Percentiles rank a stretch among this genome's conserved stretches.
Conservation (phyloP, 2,329 filamentous ascomycete species). For the Ampelomyces quisqualis region DNA sequence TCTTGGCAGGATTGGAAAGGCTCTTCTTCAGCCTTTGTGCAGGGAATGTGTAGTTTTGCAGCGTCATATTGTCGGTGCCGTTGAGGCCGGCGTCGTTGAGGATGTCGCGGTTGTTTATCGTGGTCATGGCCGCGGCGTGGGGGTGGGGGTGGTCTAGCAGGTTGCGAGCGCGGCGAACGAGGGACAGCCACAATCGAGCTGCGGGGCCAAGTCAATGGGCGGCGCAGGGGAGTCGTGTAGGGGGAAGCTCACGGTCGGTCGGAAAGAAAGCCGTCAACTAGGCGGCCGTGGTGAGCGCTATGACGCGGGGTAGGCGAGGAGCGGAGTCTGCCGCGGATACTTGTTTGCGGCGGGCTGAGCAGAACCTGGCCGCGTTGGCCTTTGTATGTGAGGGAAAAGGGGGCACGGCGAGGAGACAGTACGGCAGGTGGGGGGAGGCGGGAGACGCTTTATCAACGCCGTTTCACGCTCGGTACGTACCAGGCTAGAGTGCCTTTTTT, state of each 20-base stretch:
- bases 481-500: too few species aligned
- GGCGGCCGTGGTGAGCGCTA: slow-evolving; percentile 4
- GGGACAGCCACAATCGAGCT: slow-evolving; percentile 12
- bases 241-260: slow-evolving; percentile 18
- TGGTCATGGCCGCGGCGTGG: slow-evolving; percentile 24
- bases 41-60: slow-evolving; percentile 62
- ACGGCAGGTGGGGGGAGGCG: slow-evolving; percentile 12
- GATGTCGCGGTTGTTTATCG: slow-evolving; percentile 22
- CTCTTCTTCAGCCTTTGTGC: slow-evolving; percentile 59
- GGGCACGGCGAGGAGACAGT: slow-evolving; percentile 1
- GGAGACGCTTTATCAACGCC: slow-evolving; percentile 13
- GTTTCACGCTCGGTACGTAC: too few species aligned
- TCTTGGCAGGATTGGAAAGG: slow-evolving; percentile 58
- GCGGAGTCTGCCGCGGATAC: slow-evolving; percentile 13
- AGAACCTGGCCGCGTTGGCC: background rate
- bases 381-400: background rate
- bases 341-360: background rate
- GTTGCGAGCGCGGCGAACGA: too few species aligned
- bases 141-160: slow-evolving; percentile 1
- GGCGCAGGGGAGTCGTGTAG: slow-evolving; percentile 15
- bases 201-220: slow-evolving; percentile 17
- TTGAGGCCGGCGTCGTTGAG: slow-evolving; percentile 28
- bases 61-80: slow-evolving; percentile 32
- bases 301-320: slow-evolving; percentile 20
- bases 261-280: too few species aligned